Evolutionary conservation across 306 rosid species (phyloP).

Genomic region (Oxytropis ochrocephala): DNA sequence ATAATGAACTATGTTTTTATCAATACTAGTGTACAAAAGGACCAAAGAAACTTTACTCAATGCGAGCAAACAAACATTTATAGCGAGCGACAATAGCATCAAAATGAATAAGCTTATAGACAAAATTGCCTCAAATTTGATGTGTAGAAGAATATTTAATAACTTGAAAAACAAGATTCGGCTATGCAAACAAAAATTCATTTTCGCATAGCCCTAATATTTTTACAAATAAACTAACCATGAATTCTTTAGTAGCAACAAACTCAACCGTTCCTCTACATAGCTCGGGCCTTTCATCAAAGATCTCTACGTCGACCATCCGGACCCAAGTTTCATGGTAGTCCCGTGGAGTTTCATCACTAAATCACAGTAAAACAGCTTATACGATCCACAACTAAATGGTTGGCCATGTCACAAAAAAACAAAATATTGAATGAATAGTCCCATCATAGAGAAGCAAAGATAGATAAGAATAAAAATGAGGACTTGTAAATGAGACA

Average conservation of each 20-base stretch:
- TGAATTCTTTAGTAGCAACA: slow-evolving; percentile 88
- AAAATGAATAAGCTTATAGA: too few species aligned
- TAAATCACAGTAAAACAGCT: slow-evolving; percentile 67
- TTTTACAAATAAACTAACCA: slow-evolving; percentile 58
- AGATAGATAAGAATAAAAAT: not conserved
- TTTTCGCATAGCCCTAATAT: not conserved
- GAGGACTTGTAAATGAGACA: too few species aligned
- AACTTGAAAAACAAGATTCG: too few species aligned
- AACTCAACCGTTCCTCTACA: slow-evolving; percentile 98
- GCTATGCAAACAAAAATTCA: not conserved
- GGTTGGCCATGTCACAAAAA: not conserved
- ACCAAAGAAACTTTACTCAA: too few species aligned
- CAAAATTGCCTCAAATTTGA: too few species aligned
- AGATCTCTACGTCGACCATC: slow-evolving; percentile 98
- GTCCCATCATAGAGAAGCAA: not conserved
- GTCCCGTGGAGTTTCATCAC: too few species aligned
- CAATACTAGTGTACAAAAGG: too few species aligned
- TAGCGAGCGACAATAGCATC: too few species aligned
- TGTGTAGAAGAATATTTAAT: too few species aligned
- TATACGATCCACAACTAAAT: not conserved
- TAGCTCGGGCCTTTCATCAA: slow-evolving; percentile 90
- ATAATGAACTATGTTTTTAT: too few species aligned
- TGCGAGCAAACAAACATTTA: too few species aligned
- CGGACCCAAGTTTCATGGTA: slow-evolving; percentile 97
- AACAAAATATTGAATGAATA: slow-evolving; percentile 1